Evolutionary conservation across 164 flowering plant genomes (phyloP).

Genomic region (Umbilicus rupestris): DNA sequence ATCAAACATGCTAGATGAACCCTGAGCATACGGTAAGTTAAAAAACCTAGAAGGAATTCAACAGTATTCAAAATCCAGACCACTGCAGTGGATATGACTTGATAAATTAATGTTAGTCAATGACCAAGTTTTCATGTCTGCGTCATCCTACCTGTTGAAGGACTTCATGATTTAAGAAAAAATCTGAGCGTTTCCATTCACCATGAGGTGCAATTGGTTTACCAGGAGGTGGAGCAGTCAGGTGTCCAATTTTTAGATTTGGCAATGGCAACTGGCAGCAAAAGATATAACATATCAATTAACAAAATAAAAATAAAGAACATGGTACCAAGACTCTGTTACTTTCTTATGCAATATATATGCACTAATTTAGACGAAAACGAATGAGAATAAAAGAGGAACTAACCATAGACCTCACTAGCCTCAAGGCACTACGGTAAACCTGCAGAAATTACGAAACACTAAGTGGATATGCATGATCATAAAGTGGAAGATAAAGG

Average conservation of each 20-base stretch:
- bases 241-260: slow-evolving; percentile 75
- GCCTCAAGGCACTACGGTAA: slow-evolving; percentile 90
- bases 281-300: neutral
- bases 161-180: slow-evolving; percentile 82
- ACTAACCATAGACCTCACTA: slow-evolving; percentile 93
- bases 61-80: too few relatives aligned
- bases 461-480: neutral
- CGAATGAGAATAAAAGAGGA: neutral
- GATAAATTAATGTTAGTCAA: too few relatives aligned
- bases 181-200: slow-evolving; percentile 82
- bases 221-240: slow-evolving; percentile 83
- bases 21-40: too few relatives aligned
- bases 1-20: too few relatives aligned
- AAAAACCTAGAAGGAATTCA: too few relatives aligned
- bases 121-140: neutral
- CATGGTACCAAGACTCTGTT: neutral
- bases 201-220: slow-evolving; percentile 66
- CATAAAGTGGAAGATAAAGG: neutral
- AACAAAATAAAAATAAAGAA: neutral
- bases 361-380: neutral
- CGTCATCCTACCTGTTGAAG: slow-evolving; percentile 59
- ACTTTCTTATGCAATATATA: neutral
- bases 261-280: slow-evolving; percentile 42
- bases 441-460: slow-evolving; percentile 44
- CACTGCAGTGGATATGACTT: too few relatives aligned